A percentile compares a stretch with the other conserved stretches of the same genome.
Evolutionary conservation across 2,329 filamentous ascomycete genomes (phyloP).

Genomic region (Colletotrichum gigasporum): DNA sequence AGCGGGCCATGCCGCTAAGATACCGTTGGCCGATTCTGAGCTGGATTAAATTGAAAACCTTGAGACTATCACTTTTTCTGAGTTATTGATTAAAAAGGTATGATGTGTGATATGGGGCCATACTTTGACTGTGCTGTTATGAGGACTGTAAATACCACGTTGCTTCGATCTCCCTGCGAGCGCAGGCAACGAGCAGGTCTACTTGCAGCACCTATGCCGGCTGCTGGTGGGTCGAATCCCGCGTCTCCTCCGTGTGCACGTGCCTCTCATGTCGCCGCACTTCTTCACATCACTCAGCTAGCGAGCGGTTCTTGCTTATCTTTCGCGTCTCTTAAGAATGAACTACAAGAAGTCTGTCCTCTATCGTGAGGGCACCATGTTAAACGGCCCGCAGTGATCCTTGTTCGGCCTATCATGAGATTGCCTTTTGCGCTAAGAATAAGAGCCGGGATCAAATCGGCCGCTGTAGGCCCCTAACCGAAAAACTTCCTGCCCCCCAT

Average conservation of each 20-base stretch:
- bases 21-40: no score
- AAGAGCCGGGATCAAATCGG: constrained; percentile 5
- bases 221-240: not conserved
- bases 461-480: not conserved
- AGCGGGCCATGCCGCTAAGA: constrained; percentile 9
- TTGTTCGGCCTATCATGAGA: constrained; percentile 19
- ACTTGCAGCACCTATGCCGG: no score
- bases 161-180: no score
- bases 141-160: no score
- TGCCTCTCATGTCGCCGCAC: not conserved
- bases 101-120: no score
- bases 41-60: no score
- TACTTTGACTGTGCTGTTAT: no score
- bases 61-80: no score
- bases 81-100: no score
- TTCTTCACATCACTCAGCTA: not conserved
- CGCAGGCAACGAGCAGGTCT: no score
- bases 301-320: no score
- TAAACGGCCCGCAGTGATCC: constrained; percentile 9
- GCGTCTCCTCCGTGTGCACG: constrained; percentile 3
- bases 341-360: constrained; percentile 23
- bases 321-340: not conserved
- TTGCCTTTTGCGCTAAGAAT: constrained; percentile 12
- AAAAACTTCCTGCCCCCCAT: not conserved
- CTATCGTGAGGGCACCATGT: constrained; percentile 2